Evolutionary conservation across 176 grass and related monocot genomes (phyloP).

Genomic region (Avena atlantica): DNA sequence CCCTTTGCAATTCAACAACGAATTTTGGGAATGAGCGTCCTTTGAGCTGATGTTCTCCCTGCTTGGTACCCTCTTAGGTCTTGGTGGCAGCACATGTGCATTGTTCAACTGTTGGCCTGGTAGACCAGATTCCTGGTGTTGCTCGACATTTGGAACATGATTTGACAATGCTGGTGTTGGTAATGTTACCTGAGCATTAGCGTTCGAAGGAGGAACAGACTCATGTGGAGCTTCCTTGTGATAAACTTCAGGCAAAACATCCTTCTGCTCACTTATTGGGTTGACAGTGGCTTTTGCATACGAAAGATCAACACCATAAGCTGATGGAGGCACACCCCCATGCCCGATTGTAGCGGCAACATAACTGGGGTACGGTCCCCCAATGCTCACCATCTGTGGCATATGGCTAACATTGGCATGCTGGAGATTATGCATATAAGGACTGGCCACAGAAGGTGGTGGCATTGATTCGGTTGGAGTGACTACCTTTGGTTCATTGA

Average conservation of each 20-base stretch:
- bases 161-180: conserved; percentile 40
- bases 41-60: conserved; percentile 74
- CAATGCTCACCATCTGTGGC: conserved; percentile 64
- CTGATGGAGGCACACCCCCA: conserved; percentile 42
- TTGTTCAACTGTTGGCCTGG: conserved; percentile 58
- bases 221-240: conserved; percentile 57
- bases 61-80: conserved; percentile 79
- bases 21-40: conserved; percentile 53
- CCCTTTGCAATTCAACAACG: conserved; percentile 63
- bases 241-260: conserved; percentile 53
- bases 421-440: conserved; percentile 73
- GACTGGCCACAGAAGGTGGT: conserved; percentile 51
- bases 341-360: conserved; percentile 54
- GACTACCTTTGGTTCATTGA: conserved; percentile 58
- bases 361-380: conserved; percentile 62
- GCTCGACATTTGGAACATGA: conserved; percentile 56
- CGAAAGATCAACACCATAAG: conserved; percentile 63
- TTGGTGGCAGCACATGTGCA: conserved; percentile 65
- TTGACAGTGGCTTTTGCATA: conserved; percentile 57
- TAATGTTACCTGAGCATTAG: conserved; percentile 51
- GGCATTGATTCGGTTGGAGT: conserved; percentile 52
- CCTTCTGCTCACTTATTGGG: conserved; percentile 53
- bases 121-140: conserved; percentile 54
- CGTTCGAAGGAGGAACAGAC: conserved; percentile 30
- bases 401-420: conserved; percentile 56